Evolutionary conservation across 1,284 basidiomycete species (phyloP).

Genomic region (Wolfiporia cocos): DNA sequence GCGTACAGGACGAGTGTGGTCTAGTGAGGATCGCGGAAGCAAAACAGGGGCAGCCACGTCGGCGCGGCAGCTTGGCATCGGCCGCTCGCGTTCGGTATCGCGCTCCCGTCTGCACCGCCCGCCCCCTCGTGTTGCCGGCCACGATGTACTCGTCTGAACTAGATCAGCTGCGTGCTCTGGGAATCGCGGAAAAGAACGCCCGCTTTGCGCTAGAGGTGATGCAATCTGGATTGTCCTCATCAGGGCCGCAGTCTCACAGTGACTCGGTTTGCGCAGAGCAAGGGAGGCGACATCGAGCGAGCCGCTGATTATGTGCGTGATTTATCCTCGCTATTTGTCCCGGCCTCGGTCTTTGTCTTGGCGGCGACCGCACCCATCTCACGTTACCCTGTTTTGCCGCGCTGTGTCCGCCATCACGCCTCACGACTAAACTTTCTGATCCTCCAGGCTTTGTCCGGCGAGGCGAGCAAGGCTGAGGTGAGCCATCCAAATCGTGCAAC

Average conservation of each 20-base stretch:
- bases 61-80: no score
- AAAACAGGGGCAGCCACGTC: no score
- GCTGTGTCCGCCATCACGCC: conserved; percentile 4
- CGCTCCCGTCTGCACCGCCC: no score
- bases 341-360: conserved; percentile 3
- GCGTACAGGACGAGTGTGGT: no score
- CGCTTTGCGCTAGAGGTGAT: conserved; percentile 1
- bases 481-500: conserved; percentile 15
- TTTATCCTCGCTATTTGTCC: background rate
- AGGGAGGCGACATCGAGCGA: conserved; percentile 4
- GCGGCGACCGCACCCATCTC: conserved; percentile 5
- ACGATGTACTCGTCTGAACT: no score
- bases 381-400: conserved; percentile 5
- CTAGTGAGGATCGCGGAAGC: no score
- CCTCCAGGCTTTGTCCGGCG: conserved; percentile 19
- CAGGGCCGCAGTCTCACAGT: background rate
- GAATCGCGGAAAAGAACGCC: background rate
- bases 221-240: background rate
- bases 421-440: conserved; percentile 8
- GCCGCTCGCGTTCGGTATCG: no score
- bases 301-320: conserved; percentile 10
- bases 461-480: conserved; percentile 25
- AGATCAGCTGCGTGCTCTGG: background rate
- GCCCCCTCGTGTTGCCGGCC: no score
- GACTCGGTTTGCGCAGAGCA: conserved; percentile 3